Evolutionary conservation across 2,329 filamentous ascomycete genomes (phyloP).

Genomic region (Orbilia oligospora): DNA sequence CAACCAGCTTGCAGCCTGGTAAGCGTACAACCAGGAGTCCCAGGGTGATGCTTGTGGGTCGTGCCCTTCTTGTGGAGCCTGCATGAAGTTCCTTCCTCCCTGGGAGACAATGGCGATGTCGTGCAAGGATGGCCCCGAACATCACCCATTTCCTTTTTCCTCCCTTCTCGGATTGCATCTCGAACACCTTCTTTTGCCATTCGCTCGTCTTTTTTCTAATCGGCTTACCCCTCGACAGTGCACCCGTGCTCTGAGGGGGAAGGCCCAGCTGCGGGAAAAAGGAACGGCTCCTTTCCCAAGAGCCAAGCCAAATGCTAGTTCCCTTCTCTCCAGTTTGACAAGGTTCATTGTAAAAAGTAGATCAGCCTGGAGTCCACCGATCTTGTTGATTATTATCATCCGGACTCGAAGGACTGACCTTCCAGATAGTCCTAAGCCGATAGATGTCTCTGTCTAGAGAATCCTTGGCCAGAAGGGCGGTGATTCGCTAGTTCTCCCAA

Average conservation of each 20-base stretch:
- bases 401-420: slow-evolving; percentile 56
- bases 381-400: slow-evolving; percentile 59
- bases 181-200: slow-evolving; percentile 49
- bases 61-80: slow-evolving; percentile 59
- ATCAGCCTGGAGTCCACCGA: slow-evolving; percentile 58
- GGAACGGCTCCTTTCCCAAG: slow-evolving; percentile 60
- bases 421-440: slow-evolving; percentile 58
- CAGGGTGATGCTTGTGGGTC: slow-evolving; percentile 55
- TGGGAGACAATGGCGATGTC: slow-evolving; percentile 54
- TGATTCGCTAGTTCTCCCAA: slow-evolving; percentile 54
- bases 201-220: slow-evolving; percentile 33
- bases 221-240: slow-evolving; percentile 58
- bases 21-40: slow-evolving; percentile 57
- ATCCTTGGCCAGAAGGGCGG: slow-evolving; percentile 50
- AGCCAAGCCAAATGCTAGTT: slow-evolving; percentile 52
- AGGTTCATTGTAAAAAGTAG: slow-evolving; percentile 60
- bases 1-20: slow-evolving; percentile 54
- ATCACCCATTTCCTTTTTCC: slow-evolving; percentile 51
- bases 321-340: slow-evolving; percentile 51
- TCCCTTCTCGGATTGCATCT: slow-evolving; percentile 32
- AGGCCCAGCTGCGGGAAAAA: slow-evolving; percentile 60
- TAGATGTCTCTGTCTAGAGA: slow-evolving; percentile 40
- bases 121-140: slow-evolving; percentile 54
- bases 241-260: slow-evolving; percentile 53
- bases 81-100: slow-evolving; percentile 58